Evolutionary conservation across 176 grass and related monocot species (phyloP), one percentile per base, ranked within the genome.

Genomic region (Tillandsia fasciculata): DNA sequence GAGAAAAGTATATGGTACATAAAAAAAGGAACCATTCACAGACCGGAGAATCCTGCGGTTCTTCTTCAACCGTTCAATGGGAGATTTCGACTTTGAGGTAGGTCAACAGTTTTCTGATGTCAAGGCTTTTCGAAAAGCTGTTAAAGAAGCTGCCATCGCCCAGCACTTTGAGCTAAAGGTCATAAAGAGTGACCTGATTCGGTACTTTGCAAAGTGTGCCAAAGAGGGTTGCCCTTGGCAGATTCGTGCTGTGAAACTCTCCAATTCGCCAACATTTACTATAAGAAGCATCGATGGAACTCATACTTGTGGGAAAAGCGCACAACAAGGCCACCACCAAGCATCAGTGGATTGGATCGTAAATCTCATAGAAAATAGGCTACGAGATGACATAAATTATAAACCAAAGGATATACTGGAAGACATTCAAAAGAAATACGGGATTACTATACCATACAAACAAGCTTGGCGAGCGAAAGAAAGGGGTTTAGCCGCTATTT

Each of bases 331-430:
- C 33, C 75, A 69, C 33, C 52, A 77, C 67, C 75, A 69, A 48
- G 75, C 75, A 69, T 77, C 75, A 69, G 66, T 77, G 5, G 75
- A 77, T 14, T 77, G 75, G 75, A 77, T 77, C 61, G 75, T 77
- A 49, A 77, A 77, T 61, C 75, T 77, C 53, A 77, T 77, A 50
- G 75, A 69, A 47, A 66, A 77, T 28, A 52, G 53, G 42, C 33
- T 77, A 33, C 65, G 75, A 50, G 66, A 67, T 20, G 54, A 77
- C 69, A 53, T 69, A 48, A 77, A 77, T 61, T 77, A 77, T 61
- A 77, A 67, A 51, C 75, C 75, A 59, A 77, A 69, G 42, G 75
- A 77, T 42, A 77, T 77, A 69, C 12, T 77, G 18, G 52, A 69
- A 77, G 75, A 77, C 12, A 69, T 77, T 50, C 75, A 77, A 53